These are phyloP conservation scores for Eucalyptus sp. DNA, from an alignment of 345 rosid genomes.

Conservation along the genomic window DNA sequence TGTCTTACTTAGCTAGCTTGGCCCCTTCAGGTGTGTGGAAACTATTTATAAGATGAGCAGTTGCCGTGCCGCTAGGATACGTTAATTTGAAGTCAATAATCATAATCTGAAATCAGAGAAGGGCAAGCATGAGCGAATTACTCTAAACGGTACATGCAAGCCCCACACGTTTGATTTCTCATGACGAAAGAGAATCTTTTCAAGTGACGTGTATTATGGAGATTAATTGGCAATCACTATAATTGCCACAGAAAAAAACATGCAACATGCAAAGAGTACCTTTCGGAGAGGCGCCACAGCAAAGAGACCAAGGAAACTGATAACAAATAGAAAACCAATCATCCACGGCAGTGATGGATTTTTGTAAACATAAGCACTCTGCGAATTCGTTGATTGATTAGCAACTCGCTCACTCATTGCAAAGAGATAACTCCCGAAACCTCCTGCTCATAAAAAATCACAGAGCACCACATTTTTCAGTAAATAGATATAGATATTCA, in stretches of 20 bases:
- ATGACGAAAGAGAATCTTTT: neutral
- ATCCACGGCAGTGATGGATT: conserved; percentile 3
- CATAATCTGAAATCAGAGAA: neutral
- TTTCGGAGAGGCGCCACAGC: conserved; percentile 11
- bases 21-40: conserved; percentile 12
- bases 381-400: neutral
- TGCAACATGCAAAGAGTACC: neutral
- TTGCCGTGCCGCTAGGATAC: conserved; percentile 8
- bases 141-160: neutral
- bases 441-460: neutral
- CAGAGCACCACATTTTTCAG: neutral
- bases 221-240: neutral
- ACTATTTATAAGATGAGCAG: conserved; percentile 11
- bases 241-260: neutral
- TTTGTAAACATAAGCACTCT: neutral
- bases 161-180: neutral
- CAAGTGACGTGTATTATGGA: neutral
- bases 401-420: conserved; percentile 1
- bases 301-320: conserved; percentile 14
- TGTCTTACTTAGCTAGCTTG: conserved; percentile 6
- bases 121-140: neutral
- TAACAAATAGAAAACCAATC: conserved; percentile 6
- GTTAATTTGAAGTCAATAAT: conserved; percentile 8
- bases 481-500: neutral
- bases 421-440: conserved; percentile 3